These are phyloP conservation scores for Metschnikowia rubicola DNA, from an alignment of 805 yeast species.

Conservation along the genomic window DNA sequence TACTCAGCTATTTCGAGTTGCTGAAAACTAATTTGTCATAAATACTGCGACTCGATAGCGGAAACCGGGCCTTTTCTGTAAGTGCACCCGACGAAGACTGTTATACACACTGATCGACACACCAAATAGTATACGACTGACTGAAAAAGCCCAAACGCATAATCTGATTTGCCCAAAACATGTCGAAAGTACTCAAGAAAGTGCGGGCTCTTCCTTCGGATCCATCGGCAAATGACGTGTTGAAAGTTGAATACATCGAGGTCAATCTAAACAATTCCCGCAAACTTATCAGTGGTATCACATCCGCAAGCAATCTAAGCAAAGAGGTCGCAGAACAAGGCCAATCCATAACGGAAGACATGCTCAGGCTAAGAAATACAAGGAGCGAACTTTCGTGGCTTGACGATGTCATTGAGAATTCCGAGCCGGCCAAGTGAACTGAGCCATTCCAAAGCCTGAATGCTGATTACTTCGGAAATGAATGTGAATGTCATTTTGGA, in stretches of 20 bases:
- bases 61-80: too few relatives aligned
- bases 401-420: slow-evolving; percentile 3
- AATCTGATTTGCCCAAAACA: background rate
- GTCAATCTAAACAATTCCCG: slow-evolving; percentile 37
- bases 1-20: too few relatives aligned
- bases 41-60: too few relatives aligned
- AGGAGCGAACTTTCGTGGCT: slow-evolving; percentile 14
- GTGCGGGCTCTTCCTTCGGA: slow-evolving; percentile 34
- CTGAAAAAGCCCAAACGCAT: background rate
- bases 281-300: slow-evolving; percentile 25
- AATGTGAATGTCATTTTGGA: too few relatives aligned
- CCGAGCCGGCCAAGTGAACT: background rate
- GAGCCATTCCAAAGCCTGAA: too few relatives aligned
- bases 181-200: slow-evolving; percentile 25
- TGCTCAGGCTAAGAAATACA: slow-evolving; percentile 8
- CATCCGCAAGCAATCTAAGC: slow-evolving; percentile 11
- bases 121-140: too few relatives aligned
- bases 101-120: too few relatives aligned
- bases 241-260: slow-evolving; percentile 36
- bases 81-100: too few relatives aligned
- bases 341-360: slow-evolving; percentile 4
- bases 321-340: background rate
- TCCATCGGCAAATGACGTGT: slow-evolving; percentile 29
- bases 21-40: too few relatives aligned
- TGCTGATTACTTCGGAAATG: too few relatives aligned